Evolutionary conservation across 768 basidiomycete species (phyloP).

Genomic region (Vararia minispora): DNA sequence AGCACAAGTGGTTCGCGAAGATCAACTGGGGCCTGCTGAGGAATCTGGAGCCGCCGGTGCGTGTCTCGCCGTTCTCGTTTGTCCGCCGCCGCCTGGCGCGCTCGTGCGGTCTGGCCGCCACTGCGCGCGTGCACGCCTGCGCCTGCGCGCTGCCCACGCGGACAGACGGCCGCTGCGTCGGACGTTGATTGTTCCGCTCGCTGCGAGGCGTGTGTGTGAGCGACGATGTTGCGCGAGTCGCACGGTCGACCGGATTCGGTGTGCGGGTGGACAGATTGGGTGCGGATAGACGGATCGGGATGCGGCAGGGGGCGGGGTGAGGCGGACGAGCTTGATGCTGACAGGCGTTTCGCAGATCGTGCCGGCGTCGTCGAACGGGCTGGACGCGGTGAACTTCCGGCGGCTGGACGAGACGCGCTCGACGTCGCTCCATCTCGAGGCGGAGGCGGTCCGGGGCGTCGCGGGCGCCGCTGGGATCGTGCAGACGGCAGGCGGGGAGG

Average conservation of each 20-base stretch:
- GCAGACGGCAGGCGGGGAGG: slow-evolving; percentile 25
- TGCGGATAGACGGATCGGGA: no score
- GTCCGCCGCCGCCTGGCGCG: not conserved
- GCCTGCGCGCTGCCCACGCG: no score
- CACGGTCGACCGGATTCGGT: no score
- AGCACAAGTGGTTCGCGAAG: slow-evolving; percentile 96
- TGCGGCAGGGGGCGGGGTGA: no score
- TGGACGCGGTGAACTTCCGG: slow-evolving; percentile 85
- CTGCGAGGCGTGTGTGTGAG: no score
- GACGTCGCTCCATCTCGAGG: slow-evolving; percentile 79
- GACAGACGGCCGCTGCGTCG: slow-evolving; percentile 3
- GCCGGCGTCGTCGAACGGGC: slow-evolving; percentile 63
- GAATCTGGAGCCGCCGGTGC: slow-evolving; percentile 85
- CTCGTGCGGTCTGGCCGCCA: not conserved
- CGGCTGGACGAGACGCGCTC: slow-evolving; percentile 87
- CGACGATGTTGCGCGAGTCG: no score
- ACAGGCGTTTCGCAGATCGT: slow-evolving; percentile 53
- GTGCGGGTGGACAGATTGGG: no score
- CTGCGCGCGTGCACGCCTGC: not conserved
- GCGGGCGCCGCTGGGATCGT: slow-evolving; percentile 22
- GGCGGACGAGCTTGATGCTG: no score
- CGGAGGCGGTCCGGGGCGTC: slow-evolving; percentile 24
- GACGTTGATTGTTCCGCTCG: no score
- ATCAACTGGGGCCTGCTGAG: slow-evolving; percentile 95
- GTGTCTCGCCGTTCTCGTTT: slow-evolving; percentile 19